A percentile compares a stretch with the other conserved stretches of the same genome.
Evolutionary conservation across 306 rosid species (phyloP).

Genomic region (Canavalia gladiata): DNA sequence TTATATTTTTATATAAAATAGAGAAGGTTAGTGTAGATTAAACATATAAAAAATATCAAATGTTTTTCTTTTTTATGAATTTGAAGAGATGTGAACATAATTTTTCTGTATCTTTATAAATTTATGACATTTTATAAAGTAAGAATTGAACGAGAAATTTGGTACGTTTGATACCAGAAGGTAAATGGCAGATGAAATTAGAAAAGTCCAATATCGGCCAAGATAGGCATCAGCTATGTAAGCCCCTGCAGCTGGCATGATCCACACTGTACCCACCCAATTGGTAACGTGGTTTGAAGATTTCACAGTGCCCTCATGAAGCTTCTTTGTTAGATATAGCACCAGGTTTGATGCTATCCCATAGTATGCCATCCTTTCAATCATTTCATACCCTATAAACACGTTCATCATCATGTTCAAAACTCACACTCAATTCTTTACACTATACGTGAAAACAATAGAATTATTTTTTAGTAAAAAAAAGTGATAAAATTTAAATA

Average conservation of each 20-base stretch:
- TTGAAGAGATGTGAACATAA: too few species aligned
- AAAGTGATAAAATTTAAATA: too few species aligned
- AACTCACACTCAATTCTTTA: neutral
- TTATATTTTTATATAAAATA: too few species aligned
- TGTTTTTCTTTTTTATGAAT: too few species aligned
- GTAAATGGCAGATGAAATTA: slow-evolving; percentile 66
- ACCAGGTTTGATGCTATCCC: slow-evolving; percentile 77
- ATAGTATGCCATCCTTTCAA: slow-evolving; percentile 89
- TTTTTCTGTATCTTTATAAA: too few species aligned
- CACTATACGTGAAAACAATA: neutral
- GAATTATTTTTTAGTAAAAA: too few species aligned
- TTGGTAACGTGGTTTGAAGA: slow-evolving; percentile 80
- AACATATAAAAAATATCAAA: too few species aligned
- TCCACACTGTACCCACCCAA: slow-evolving; percentile 78
- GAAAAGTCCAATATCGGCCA: slow-evolving; percentile 78
- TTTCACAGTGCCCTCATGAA: slow-evolving; percentile 79
- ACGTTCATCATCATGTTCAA: neutral
- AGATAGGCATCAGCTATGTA: slow-evolving; percentile 74
- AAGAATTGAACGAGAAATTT: too few species aligned
- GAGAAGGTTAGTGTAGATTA: too few species aligned
- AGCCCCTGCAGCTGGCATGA: slow-evolving; percentile 72
- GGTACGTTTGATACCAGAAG: slow-evolving; percentile 53
- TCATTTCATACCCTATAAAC: slow-evolving; percentile 65
- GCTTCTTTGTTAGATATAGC: slow-evolving; percentile 65
- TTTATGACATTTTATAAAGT: too few species aligned